phyloP scores from a whole-genome alignment of 1,284 basidiomycete genomes.

The Tilletia walkeri region DNA sequence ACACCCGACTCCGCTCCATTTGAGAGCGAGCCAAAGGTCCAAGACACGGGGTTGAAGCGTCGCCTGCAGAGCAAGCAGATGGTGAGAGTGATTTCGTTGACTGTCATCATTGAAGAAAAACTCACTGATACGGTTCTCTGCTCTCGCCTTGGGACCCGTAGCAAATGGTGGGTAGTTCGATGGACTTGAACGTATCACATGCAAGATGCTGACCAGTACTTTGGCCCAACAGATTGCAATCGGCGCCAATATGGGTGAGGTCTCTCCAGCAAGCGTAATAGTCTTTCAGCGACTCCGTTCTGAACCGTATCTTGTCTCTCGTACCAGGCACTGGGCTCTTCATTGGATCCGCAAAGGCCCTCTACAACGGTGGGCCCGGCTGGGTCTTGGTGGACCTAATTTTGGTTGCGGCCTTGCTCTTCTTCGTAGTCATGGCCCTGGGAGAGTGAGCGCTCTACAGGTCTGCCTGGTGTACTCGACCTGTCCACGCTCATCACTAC shows the following conservation, averaged over 20 bases:
- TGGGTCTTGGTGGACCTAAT: conserved; percentile 55
- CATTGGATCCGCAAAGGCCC: conserved; percentile 59
- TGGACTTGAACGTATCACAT: not conserved
- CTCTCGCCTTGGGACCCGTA: not conserved
- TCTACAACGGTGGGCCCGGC: conserved; percentile 60
- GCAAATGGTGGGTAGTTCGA: not conserved
- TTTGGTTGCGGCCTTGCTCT: conserved; percentile 53
- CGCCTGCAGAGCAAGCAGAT: no score
- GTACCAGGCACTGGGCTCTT: conserved; percentile 58
- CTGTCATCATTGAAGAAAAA: not conserved
- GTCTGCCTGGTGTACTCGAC: not conserved
- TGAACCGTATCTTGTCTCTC: not conserved
- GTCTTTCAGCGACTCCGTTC: not conserved
- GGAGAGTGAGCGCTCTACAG: conserved; percentile 53
- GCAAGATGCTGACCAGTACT: not conserved
- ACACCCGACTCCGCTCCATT: no score
- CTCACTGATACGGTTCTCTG: not conserved
- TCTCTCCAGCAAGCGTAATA: not conserved
- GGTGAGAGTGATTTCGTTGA: no score
- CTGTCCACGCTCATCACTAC: not conserved
- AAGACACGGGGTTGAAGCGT: no score
- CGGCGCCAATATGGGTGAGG: not conserved
- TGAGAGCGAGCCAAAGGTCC: no score
- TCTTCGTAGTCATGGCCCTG: conserved; percentile 40
- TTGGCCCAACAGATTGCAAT: not conserved